Evolutionary conservation across 345 rosid genomes (phyloP).

Genomic region (Jatropha curcas): DNA sequence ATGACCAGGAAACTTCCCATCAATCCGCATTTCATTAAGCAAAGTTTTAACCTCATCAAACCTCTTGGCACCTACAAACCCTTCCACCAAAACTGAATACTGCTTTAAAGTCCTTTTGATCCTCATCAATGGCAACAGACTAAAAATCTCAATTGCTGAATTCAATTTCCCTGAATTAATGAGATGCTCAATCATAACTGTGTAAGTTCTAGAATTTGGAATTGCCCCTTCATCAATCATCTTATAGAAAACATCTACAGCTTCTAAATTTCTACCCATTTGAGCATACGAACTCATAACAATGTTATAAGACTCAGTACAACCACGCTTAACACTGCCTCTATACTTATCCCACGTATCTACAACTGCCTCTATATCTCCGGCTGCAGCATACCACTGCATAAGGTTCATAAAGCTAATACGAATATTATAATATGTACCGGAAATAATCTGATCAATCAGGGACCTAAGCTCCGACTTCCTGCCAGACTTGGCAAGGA

Average conservation of each 20-base stretch:
- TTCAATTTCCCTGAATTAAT: constrained; percentile 54
- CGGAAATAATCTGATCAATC: constrained; percentile 45
- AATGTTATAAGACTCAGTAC: constrained; percentile 73
- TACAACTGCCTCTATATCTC: constrained; percentile 59
- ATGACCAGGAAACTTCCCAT: constrained; percentile 68
- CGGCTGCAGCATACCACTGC: constrained; percentile 58
- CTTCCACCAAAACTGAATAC: constrained; percentile 54
- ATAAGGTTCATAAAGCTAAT: constrained; percentile 73
- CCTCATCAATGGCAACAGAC: constrained; percentile 71
- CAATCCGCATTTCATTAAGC: constrained; percentile 62
- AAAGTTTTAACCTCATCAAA: constrained; percentile 54
- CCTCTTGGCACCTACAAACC: constrained; percentile 46
- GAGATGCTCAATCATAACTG: constrained; percentile 77
- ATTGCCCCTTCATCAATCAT: constrained; percentile 69
- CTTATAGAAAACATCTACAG: constrained; percentile 50
- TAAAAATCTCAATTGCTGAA: constrained; percentile 60
- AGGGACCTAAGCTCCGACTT: constrained; percentile 50
- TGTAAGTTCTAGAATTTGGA: constrained; percentile 85
- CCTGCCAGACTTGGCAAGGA: constrained; percentile 62
- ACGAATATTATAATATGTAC: constrained; percentile 44
- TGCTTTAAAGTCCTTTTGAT: constrained; percentile 72
- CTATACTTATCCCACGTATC: constrained; percentile 58
- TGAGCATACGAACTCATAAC: constrained; percentile 51
- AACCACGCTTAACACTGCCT: constrained; percentile 41
- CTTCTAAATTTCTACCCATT: constrained; percentile 43